Percentiles rank a stretch among this genome's conserved stretches.
These are phyloP conservation scores for Rhodotorula sp. DNA, from an alignment of 1,284 basidiomycete genomes.

Conservation along the genomic window DNA sequence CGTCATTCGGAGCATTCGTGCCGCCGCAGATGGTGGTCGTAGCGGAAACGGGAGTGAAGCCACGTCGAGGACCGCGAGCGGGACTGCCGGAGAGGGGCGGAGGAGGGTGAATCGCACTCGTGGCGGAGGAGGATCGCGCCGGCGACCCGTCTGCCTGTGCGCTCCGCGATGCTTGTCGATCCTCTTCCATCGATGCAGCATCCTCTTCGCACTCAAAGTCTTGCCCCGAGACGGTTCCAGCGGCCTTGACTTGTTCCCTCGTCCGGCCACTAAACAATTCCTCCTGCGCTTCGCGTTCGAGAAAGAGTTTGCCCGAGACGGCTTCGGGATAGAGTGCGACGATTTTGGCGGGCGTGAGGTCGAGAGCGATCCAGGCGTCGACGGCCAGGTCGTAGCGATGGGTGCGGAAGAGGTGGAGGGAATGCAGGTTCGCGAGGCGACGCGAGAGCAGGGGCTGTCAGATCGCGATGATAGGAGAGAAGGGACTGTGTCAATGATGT, in stretches of 20 bases:
- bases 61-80: neutral
- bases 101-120: neutral
- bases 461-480: too few species aligned
- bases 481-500: neutral
- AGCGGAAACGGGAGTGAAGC: neutral
- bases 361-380: constrained; percentile 80
- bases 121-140: neutral
- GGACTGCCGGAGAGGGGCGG: neutral
- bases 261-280: constrained; percentile 71
- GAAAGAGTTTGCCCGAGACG: constrained; percentile 74
- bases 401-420: constrained; percentile 67
- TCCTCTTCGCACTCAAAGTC: constrained; percentile 45
- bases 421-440: constrained; percentile 57
- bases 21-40: neutral
- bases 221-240: neutral
- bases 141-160: constrained; percentile 1
- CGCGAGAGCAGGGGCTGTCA: constrained; percentile 37
- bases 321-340: constrained; percentile 81
- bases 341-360: constrained; percentile 90
- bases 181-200: constrained; percentile 40
- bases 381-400: constrained; percentile 74
- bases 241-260: constrained; percentile 13
- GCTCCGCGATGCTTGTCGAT: constrained; percentile 9
- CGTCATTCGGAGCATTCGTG: neutral
- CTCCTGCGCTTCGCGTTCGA: constrained; percentile 71